Evolutionary conservation across 1,284 basidiomycete species (phyloP).

Genomic region (Cutaneotrichosporon mucoides): DNA sequence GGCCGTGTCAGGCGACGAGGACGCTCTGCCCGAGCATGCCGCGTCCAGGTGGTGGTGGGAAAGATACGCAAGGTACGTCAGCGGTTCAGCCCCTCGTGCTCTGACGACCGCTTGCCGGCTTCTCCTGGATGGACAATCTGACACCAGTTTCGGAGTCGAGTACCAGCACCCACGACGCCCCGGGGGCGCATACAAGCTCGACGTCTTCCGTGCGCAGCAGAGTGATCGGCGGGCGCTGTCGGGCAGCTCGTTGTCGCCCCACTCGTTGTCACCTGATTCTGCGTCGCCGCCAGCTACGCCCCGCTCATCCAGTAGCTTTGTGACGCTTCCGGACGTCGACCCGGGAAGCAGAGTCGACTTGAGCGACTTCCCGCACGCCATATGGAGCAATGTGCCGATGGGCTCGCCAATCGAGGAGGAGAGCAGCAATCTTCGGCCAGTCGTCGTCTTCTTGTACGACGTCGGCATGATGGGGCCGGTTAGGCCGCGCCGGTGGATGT

Average conservation of each 20-base stretch:
- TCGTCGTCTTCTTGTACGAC: slow-evolving; percentile 28
- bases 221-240: neutral
- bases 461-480: slow-evolving; percentile 24
- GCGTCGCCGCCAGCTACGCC: neutral
- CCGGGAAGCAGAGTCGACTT: slow-evolving; percentile 10
- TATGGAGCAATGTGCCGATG: slow-evolving; percentile 15
- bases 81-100: neutral
- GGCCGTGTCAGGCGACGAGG: neutral
- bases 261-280: slow-evolving; percentile 11
- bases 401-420: slow-evolving; percentile 11
- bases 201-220: slow-evolving; percentile 15
- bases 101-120: neutral
- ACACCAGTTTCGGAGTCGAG: slow-evolving; percentile 12
- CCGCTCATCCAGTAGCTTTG: neutral
- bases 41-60: slow-evolving; percentile 11
- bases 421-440: slow-evolving; percentile 10
- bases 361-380: slow-evolving; percentile 11
- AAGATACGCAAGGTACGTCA: slow-evolving; percentile 11
- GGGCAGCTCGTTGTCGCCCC: neutral
- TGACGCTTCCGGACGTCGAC: slow-evolving; percentile 18
- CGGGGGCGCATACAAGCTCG: slow-evolving; percentile 10
- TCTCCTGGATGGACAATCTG: neutral
- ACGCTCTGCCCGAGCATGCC: neutral
- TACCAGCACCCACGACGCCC: slow-evolving; percentile 8
- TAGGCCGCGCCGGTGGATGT: slow-evolving; percentile 21